These are phyloP conservation scores for Hygrophorus russula DNA, from an alignment of 768 basidiomycete genomes.

Conservation along the genomic window DNA sequence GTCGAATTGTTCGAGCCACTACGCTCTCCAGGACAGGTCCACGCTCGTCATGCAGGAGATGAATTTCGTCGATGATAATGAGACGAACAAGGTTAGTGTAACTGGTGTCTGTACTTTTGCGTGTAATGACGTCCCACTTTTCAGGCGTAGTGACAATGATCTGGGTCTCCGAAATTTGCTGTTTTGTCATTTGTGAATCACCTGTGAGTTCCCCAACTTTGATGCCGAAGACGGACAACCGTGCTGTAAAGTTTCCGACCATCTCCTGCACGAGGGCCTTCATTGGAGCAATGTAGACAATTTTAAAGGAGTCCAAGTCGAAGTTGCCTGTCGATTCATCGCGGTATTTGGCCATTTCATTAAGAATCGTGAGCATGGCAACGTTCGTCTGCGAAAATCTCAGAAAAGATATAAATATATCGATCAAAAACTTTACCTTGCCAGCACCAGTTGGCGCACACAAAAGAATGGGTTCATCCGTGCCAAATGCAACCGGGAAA, in stretches of 20 bases:
- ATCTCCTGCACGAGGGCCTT: slow-evolving; percentile 98
- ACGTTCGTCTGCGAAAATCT: slow-evolving; percentile 73
- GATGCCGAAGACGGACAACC: slow-evolving; percentile 59
- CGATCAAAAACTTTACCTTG: slow-evolving; percentile 50
- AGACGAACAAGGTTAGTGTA: slow-evolving; percentile 96
- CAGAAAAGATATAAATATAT: not conserved
- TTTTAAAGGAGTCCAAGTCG: slow-evolving; percentile 87
- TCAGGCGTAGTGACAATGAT: slow-evolving; percentile 98
- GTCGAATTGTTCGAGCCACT: slow-evolving; percentile 78
- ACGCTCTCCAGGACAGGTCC: slow-evolving; percentile 93
- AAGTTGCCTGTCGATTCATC: slow-evolving; percentile 70
- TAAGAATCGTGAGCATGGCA: slow-evolving; percentile 89
- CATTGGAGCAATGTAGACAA: slow-evolving; percentile 98
- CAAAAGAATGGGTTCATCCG: slow-evolving; percentile 88
- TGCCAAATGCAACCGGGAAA: slow-evolving; percentile 87
- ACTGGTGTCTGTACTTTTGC: slow-evolving; percentile 92
- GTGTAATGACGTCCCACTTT: slow-evolving; percentile 99
- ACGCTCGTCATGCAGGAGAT: slow-evolving; percentile 93
- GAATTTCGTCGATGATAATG: slow-evolving; percentile 97
- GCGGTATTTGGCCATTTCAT: slow-evolving; percentile 83
- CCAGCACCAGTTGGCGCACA: slow-evolving; percentile 99
- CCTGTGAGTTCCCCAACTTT: slow-evolving; percentile 94
- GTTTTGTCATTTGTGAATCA: slow-evolving; percentile 96
- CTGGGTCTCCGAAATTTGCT: slow-evolving; percentile 93
- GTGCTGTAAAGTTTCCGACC: slow-evolving; percentile 86